Base-by-base conservation (phyloP, 2,329 filamentous ascomycete genomes). In the Ophiostoma ips region DNA sequence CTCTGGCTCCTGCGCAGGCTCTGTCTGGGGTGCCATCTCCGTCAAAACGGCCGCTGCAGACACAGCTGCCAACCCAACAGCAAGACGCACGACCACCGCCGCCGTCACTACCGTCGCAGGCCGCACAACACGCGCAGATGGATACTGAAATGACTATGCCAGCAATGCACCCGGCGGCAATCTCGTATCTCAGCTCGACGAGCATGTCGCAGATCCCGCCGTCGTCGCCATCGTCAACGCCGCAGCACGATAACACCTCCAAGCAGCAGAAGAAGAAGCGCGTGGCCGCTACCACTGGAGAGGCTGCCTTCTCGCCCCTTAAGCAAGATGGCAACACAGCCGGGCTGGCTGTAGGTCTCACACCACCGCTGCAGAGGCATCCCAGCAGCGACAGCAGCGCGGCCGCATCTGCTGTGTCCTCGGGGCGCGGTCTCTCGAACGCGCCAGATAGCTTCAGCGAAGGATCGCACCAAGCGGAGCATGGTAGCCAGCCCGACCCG, bases 261-360 rank as follows among this genome's bases (percentile, higher is more conserved):
- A 15, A 37, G 2, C 44, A 44, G 15, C 44, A 49, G 10, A 40
- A 50, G 15, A 46, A 49, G 10, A 40, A 50, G 5, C 50, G 47
- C 13, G 18, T 33, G 2, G 43, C 28, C 40, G 53, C 38, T 18
- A 55, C 21, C 52, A 52, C 43, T 15, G 57, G 30, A 5, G 47
- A 52, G 1, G 21, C 48, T 4, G 34, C 49, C 2, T 53, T 52
- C 12, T 28, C 49, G 3, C 48, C 52, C 2, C 31, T 52, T 3
- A 49, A 54, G 24, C 47, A 54, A 12, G 44, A 48, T 11, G 43
- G 48, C 3, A 52, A 52, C 28, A 50, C 48, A 2, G 45, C 38
- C 3, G 51, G 48, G 9, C 16, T 52, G 28, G 38, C 48, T 6
- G 46, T 51, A 10, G 53, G 46, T 1, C 40, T 49, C 16, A 44